These are phyloP conservation scores for Populus pruinosa DNA, from an alignment of 345 rosid species.

Conservation along the genomic window DNA sequence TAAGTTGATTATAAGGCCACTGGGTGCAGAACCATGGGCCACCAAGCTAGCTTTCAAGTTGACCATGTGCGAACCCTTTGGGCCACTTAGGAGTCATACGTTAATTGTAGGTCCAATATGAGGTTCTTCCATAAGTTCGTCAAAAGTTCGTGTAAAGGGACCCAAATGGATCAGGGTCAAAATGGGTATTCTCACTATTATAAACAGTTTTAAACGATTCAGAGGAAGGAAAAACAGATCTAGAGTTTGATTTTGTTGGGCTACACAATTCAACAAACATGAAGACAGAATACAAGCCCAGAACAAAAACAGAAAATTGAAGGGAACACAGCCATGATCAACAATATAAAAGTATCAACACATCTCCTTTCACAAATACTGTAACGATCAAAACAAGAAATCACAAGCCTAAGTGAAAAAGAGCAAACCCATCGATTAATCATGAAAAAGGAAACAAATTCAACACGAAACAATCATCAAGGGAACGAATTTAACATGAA, in stretches of 20 bases:
- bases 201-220: neutral
- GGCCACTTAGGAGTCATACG: neutral
- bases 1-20: neutral
- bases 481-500: neutral
- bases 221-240: neutral
- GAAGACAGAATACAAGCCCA: constrained; percentile 13
- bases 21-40: neutral
- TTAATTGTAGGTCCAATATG: neutral
- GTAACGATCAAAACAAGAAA: neutral
- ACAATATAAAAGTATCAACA: no score
- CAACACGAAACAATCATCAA: neutral
- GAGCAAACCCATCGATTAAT: neutral
- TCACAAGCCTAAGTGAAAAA: neutral
- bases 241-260: neutral
- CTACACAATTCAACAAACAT: neutral
- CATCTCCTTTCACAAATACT: neutral
- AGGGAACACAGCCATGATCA: neutral
- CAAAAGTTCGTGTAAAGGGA: no score
- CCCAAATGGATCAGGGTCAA: constrained; percentile 1
- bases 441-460: neutral
- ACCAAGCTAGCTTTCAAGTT: neutral
- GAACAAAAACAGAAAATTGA: neutral
- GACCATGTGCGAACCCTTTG: neutral
- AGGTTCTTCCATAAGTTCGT: no score
- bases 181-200: neutral